Base-by-base conservation (phyloP, 495 filamentous ascomycete genomes). In the Talaromyces trachyspermus region DNA sequence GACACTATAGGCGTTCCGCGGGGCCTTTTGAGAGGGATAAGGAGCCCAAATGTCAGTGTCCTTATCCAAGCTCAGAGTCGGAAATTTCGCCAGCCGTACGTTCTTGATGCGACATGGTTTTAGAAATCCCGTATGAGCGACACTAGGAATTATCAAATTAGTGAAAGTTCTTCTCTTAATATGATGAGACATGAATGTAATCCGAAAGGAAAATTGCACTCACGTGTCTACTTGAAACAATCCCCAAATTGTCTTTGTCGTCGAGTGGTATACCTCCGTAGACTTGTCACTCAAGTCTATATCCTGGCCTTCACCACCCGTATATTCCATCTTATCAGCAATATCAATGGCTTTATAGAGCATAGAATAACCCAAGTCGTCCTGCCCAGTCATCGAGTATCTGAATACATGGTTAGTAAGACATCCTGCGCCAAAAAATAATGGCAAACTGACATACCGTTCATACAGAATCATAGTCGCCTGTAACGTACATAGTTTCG, bases 221-320 rank as follows among this genome's bases (percentile, higher is more conserved):
- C 49, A 70, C 69, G 70, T 70, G 35, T 73, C 70, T 32, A 71
- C 61, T 38, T 71, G 64, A 40, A 70, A 71, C 15, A 73, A 43
- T 1, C 70, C 70, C 70, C 68, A 71, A 4, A 64, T 65, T 14
- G 65, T 69, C 43, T 62, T 53, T 43, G 54, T 56, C 29, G 63
- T 40, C 2, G 65, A 71, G 5, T 36, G 24, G n/a, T 24, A 27
- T 14, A 44, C 10, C 7, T 49, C 48, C 6, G 9, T 6, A 19
- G 38, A 35, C 12, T 7, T 24, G 15, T 33, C 18, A 9, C 44
- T 22, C 15, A 49, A 46, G 33, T 64, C 57, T 61, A 66, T 71
- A 35, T 69, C 67, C 8, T 55, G 52, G 1, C 52, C 55, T 20
- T 54, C 57, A 5, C 49, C 52, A 6, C 64, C 65, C 9, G 69